Evolutionary conservation across 1,139 yeast genomes (phyloP), one percentile per base, ranked within the genome.

Genomic region (Pichia sp.): DNA sequence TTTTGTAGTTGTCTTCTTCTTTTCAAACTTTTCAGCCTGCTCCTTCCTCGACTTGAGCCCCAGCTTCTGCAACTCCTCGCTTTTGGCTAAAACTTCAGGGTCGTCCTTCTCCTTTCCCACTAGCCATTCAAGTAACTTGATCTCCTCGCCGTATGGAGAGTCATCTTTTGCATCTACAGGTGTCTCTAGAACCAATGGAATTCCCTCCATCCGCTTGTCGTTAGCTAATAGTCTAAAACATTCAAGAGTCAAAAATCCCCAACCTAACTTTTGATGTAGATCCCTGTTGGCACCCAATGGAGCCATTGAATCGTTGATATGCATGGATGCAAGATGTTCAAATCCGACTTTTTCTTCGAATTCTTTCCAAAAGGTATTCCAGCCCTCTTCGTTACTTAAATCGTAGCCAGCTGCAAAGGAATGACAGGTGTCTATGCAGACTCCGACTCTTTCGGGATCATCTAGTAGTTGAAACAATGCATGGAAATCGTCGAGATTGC

Each of bases 391-490:
- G 2, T 72, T 66, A n/a, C 77, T 60, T 29, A 91, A 69, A 53
- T 93, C 97, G 58, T 85, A 88, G 1, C 98, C 98, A 0, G 97
- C 96, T 1, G 97, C 96, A 66, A 83, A 86, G 0, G 95, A 69
- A 58, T 91, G 97, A 57, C 97, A 91, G 0, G 97, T 88, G 53
- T 91, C 97, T 14, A 91, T 69, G 58, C 98, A 93, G 1, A 91
- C 95, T 2, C 98, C 98, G 8, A 91, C 78, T 39, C 98, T 67
- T 2, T 65, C 58, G 56, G 88, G 88, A 52, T 87, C 73, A 3
- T 85, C 81, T 8, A 91, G 74, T 66, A 77, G 56, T 31, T 72
- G 81, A 33, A 91, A 86, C 15, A 93, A 88, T 22, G 72, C 74
- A 24, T 70, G 66, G 31, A 91, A 65, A 52, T 91, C 98, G 47